Conservation (phyloP, 352 stramenopile species). For the Phytophthora idaei region DNA sequence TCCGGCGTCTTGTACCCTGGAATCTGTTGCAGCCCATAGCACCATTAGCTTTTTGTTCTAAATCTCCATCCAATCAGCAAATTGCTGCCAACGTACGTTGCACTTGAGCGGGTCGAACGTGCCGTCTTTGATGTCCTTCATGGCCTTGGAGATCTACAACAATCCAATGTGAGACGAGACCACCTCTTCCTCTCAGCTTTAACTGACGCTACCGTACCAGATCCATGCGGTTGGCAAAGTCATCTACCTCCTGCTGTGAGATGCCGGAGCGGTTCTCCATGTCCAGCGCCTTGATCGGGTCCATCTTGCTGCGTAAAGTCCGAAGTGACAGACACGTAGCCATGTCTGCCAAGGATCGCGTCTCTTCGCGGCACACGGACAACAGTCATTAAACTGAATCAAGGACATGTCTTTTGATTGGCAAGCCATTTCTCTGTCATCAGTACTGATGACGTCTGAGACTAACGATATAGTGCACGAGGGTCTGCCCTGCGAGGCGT, state of each 20-base stretch:
- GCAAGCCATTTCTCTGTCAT: background rate
- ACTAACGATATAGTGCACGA: conserved; percentile 31
- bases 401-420: conserved; percentile 1
- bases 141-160: conserved; percentile 65
- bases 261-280: conserved; percentile 75
- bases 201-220: conserved; percentile 40
- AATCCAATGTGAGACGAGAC: conserved; percentile 3
- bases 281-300: conserved; percentile 65
- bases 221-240: conserved; percentile 75
- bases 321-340: conserved; percentile 8
- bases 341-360: conserved; percentile 22
- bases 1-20: conserved; percentile 79
- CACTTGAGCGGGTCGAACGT: conserved; percentile 78
- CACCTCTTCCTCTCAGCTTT: background rate
- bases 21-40: conserved; percentile 41
- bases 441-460: conserved; percentile 7
- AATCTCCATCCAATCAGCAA: background rate
- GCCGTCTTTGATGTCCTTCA: conserved; percentile 82
- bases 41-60: background rate
- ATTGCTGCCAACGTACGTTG: conserved; percentile 42
- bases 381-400: conserved; percentile 13
- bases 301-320: conserved; percentile 37
- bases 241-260: conserved; percentile 68
- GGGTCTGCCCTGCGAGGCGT: conserved; percentile 47
- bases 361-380: conserved; percentile 19